Conservation (phyloP, 2,329 filamentous ascomycete genomes). For the Phaeosphaeria sp. region DNA sequence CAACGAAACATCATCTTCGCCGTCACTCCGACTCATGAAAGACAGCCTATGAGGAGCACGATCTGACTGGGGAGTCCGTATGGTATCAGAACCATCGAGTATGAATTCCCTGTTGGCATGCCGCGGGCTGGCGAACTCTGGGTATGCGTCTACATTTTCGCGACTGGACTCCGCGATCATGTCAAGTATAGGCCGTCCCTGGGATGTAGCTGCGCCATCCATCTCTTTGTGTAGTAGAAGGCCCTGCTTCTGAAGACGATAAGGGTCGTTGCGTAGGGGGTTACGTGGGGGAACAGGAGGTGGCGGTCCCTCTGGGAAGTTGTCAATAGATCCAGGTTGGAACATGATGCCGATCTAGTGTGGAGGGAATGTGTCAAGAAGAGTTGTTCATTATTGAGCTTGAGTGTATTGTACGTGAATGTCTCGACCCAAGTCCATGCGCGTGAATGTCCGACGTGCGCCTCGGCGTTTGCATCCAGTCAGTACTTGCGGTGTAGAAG, state of each 20-base stretch:
- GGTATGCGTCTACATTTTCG: not conserved
- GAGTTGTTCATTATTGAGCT: not conserved
- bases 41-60: not conserved
- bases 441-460: not conserved
- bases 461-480: not conserved
- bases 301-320: not conserved
- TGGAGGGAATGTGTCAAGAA: not conserved
- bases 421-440: not conserved
- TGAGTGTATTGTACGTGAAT: not conserved
- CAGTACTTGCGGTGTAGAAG: not conserved
- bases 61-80: not conserved
- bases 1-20: not conserved
- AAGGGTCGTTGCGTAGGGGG: slow-evolving; percentile 1
- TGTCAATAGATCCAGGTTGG: not conserved
- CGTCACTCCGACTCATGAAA: not conserved
- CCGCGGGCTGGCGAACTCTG: not conserved
- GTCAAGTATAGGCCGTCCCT: not conserved
- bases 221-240: not conserved
- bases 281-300: slow-evolving; percentile 13
- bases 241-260: not conserved
- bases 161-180: not conserved
- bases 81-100: not conserved
- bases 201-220: not conserved
- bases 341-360: not conserved
- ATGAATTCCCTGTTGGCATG: not conserved